Conservation (phyloP, 2,329 filamentous ascomycete genomes). For the Fusarium agapanthi region DNA sequence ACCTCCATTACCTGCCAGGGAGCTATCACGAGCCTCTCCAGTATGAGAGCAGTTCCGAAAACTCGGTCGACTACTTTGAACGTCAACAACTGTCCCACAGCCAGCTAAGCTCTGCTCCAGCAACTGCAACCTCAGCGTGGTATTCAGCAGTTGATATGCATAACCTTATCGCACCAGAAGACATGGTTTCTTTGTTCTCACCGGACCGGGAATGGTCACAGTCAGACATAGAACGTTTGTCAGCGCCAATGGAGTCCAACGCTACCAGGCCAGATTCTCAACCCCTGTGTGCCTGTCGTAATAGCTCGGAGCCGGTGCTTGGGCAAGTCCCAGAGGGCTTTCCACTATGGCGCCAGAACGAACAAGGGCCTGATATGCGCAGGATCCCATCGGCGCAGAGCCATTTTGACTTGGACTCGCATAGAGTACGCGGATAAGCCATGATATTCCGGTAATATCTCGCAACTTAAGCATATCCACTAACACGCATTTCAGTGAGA, state of each 20-base stretch:
- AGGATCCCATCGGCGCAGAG: not conserved
- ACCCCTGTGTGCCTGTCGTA: not conserved
- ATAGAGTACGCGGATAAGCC: not conserved
- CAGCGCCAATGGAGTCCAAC: not conserved
- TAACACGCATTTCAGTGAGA: not conserved
- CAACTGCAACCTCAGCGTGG: not conserved
- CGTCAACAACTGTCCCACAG: not conserved
- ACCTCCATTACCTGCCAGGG: not conserved
- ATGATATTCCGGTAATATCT: not conserved
- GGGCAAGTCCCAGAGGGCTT: not conserved
- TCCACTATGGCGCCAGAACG: not conserved
- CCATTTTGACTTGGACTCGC: not conserved
- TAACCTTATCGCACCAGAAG: not conserved
- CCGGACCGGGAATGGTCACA: not conserved
- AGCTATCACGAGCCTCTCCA: not conserved
- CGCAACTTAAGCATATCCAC: not conserved
- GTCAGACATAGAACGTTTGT: not conserved
- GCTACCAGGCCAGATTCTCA: not conserved
- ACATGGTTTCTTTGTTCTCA: not conserved
- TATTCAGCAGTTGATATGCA: not conserved
- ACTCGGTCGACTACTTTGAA: not conserved
- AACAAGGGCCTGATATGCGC: not conserved
- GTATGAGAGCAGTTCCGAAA: not conserved
- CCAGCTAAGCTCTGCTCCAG: not conserved
- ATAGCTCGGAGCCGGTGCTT: not conserved